Evolutionary conservation across 345 rosid species (phyloP).

Genomic region (Nasturtium officinale): DNA sequence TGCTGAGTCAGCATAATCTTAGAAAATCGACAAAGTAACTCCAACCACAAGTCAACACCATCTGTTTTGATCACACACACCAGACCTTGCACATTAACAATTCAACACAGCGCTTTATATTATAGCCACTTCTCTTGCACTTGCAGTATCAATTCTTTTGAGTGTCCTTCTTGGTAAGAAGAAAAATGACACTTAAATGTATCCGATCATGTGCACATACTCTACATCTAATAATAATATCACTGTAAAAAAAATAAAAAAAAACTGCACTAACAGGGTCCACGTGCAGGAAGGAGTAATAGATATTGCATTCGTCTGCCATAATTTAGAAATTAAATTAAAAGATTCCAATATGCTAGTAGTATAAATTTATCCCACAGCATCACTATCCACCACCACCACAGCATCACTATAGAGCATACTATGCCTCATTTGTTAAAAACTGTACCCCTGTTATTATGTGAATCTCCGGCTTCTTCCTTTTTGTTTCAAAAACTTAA

Average conservation of each 20-base stretch:
- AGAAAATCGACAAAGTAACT: constrained; percentile 33
- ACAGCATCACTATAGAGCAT: neutral
- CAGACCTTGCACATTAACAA: constrained; percentile 25
- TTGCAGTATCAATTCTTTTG: constrained; percentile 23
- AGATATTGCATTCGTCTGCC: too few species aligned
- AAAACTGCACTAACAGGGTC: constrained; percentile 10
- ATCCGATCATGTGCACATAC: constrained; percentile 38
- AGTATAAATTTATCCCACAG: neutral
- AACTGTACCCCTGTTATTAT: neutral
- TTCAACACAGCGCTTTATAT: neutral
- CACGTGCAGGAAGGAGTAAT: too few species aligned
- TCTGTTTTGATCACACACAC: constrained; percentile 24
- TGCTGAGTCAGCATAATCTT: constrained; percentile 37
- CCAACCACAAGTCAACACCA: constrained; percentile 40
- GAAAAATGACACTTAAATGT: constrained; percentile 10
- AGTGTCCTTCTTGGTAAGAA: neutral
- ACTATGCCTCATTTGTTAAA: neutral
- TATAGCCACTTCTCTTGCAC: constrained; percentile 41
- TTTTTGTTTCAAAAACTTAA: neutral
- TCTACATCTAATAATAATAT: constrained; percentile 19
- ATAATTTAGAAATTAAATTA: too few species aligned
- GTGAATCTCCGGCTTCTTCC: neutral
- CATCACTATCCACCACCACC: constrained; percentile 25
- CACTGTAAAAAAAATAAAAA: neutral
- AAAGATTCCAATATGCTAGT: constrained; percentile 23